phyloP scores from a whole-genome alignment of 805 yeast species.

The Brettanomyces naardenensis region DNA sequence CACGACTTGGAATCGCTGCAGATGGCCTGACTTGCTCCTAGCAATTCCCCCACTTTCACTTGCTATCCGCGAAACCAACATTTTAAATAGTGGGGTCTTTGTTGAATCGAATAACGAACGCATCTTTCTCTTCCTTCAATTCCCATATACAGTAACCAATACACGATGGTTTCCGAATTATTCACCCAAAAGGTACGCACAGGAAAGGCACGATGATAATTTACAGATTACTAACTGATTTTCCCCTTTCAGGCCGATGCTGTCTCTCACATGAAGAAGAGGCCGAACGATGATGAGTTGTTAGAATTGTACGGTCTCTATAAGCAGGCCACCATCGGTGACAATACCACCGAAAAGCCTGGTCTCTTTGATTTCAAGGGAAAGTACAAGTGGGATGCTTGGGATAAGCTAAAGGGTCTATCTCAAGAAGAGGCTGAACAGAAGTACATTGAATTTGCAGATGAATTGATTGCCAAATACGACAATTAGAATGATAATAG shows the following conservation, averaged over 20 bases:
- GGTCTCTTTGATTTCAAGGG: slow-evolving; percentile 90
- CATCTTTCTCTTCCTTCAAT: too few relatives aligned
- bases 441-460: slow-evolving; percentile 64
- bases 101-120: too few relatives aligned
- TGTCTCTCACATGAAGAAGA: slow-evolving; percentile 64
- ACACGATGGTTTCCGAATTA: slow-evolving; percentile 28
- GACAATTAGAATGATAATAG: slow-evolving; percentile 5
- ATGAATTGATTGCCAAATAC: slow-evolving; percentile 51
- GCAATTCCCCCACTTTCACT: not conserved
- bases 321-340: slow-evolving; percentile 98
- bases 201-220: too few relatives aligned
- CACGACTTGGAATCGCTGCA: too few relatives aligned
- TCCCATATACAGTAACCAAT: too few relatives aligned
- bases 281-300: slow-evolving; percentile 83
- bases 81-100: too few relatives aligned
- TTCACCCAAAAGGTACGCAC: slow-evolving; percentile 28
- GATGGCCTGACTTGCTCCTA: too few relatives aligned
- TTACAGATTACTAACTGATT: not conserved
- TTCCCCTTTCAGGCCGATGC: slow-evolving; percentile 55
- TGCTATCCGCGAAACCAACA: not conserved
- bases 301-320: slow-evolving; percentile 81
- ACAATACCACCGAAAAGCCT: slow-evolving; percentile 81
- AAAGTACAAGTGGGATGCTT: slow-evolving; percentile 96
- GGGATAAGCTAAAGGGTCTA: slow-evolving; percentile 83
- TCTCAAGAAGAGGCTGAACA: slow-evolving; percentile 86